Base-by-base conservation (phyloP, 257 asterid genomes). In the Craterostigma plantagineum region DNA sequence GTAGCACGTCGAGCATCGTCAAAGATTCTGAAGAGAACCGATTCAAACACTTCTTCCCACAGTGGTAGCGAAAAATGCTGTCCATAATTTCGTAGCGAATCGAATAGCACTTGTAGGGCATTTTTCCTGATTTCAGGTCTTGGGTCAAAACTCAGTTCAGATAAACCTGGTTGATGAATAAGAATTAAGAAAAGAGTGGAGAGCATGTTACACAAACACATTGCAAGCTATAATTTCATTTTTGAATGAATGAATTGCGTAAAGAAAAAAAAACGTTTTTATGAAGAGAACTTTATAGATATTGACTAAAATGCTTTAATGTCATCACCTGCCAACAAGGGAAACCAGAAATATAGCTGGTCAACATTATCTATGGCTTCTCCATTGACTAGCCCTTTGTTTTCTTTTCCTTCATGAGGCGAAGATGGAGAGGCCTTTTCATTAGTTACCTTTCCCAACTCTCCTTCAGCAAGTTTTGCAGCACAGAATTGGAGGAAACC, bases 11-110 rank as follows among this genome's bases (percentile, higher is more conserved):
- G 75, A 36, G 91, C 99, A 45, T 80, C 86, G 56, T 90, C 96
- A 59, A 90, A 90, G 58, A 90, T 79, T 48, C 90, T 79, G 65
- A 90, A 90, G 42, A 90, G 76, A 60, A 83, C 95, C 33, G 99
- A 90, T 49, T 90, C 99, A 61, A 90, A 90, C 62, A 90, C 94
- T 60, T 86, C 76, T 56, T 90, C 96, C 99, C 99, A 90, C 63
- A 90, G 62, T 39, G 87, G 71, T 14, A 90, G 59, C 53, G 99
- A 79, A 62, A 83, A 90, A 61, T 80, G 99, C 46, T 83, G 81
- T 39, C 99, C 99, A 36, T 90, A 68, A 67, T 80, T 90, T 63
- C 96, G 90, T 40, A 90, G 53, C 52, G 99, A 70, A 56, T 90
- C 99, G 49, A 90, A 90, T 50, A 90, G 82, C 42, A 90, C 79